A percentile compares a stretch with the other conserved stretches of the same genome.
phyloP scores from a whole-genome alignment of 169 alveolate species.

The Plasmodium gonderi region DNA sequence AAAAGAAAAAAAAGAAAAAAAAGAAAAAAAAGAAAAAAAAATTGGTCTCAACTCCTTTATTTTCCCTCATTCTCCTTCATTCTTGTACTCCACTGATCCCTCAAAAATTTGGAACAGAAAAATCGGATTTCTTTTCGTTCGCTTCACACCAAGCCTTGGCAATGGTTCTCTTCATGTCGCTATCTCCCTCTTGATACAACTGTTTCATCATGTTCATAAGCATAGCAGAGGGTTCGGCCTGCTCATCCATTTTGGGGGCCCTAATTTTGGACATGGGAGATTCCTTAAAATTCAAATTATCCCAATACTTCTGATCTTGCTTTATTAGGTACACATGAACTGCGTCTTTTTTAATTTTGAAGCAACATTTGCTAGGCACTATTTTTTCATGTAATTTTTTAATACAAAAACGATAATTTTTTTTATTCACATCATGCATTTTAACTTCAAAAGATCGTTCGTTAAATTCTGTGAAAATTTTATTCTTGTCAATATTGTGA shows the following conservation, averaged over 20 bases:
- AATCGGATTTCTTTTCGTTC: conserved; percentile 52
- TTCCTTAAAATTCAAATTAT: conserved; percentile 64
- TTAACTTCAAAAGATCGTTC: conserved; percentile 72
- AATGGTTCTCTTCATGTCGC: conserved; percentile 93
- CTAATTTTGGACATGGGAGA: conserved; percentile 67
- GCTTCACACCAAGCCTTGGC: conserved; percentile 95
- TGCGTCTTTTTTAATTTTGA: conserved; percentile 50
- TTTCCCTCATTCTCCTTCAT: not conserved
- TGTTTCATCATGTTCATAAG: conserved; percentile 83
- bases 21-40: no score
- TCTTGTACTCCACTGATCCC: not conserved
- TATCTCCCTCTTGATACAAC: conserved; percentile 89
- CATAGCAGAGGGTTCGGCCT: conserved; percentile 79
- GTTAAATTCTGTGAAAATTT: conserved; percentile 36
- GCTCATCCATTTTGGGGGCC: conserved; percentile 59
- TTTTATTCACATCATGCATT: conserved; percentile 44
- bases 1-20: no score
- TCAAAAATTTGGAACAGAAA: conserved; percentile 61
- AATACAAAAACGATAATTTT: conserved; percentile 73
- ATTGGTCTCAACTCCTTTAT: not conserved
- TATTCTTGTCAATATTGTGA: conserved; percentile 34
- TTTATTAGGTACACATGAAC: conserved; percentile 52
- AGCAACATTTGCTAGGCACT: conserved; percentile 50
- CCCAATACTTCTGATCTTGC: conserved; percentile 66
- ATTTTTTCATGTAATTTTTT: conserved; percentile 72